These are phyloP conservation scores for Porcisia hertigi DNA, from an alignment of 208 protist genomes.

Conservation along the genomic window DNA sequence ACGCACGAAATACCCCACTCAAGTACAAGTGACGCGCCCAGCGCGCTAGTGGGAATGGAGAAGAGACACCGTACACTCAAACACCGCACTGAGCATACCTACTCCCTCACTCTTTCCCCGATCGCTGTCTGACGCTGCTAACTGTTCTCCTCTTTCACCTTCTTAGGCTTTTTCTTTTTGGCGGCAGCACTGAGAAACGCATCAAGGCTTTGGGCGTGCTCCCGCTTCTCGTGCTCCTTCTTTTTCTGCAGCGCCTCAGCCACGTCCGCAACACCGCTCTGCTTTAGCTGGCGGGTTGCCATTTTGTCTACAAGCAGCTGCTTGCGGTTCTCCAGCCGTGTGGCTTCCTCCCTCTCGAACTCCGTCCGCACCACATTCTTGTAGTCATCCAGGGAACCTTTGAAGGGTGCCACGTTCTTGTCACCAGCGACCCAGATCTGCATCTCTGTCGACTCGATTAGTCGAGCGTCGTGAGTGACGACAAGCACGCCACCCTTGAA, in stretches of 20 bases:
- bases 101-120: not conserved
- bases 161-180: conserved; percentile 66
- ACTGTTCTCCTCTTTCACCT: conserved; percentile 23
- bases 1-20: no score
- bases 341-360: conserved; percentile 73
- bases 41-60: no score
- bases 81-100: not conserved
- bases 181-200: conserved; percentile 40
- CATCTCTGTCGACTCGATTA: conserved; percentile 90
- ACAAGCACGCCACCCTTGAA: conserved; percentile 92
- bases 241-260: conserved; percentile 45
- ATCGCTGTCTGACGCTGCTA: not conserved
- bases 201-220: conserved; percentile 31
- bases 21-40: no score
- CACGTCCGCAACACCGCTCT: conserved; percentile 45
- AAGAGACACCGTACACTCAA: not conserved
- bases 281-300: conserved; percentile 51
- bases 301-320: conserved; percentile 51
- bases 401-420: conserved; percentile 79
- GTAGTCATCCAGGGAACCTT: conserved; percentile 85
- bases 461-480: conserved; percentile 89
- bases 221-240: conserved; percentile 37
- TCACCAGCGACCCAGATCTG: conserved; percentile 89
- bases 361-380: conserved; percentile 71
- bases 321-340: conserved; percentile 47